Evolutionary conservation across 495 filamentous ascomycete genomes (phyloP), one percentile per base, ranked within the genome.

Genomic region (Parachaetomium inaequale): DNA sequence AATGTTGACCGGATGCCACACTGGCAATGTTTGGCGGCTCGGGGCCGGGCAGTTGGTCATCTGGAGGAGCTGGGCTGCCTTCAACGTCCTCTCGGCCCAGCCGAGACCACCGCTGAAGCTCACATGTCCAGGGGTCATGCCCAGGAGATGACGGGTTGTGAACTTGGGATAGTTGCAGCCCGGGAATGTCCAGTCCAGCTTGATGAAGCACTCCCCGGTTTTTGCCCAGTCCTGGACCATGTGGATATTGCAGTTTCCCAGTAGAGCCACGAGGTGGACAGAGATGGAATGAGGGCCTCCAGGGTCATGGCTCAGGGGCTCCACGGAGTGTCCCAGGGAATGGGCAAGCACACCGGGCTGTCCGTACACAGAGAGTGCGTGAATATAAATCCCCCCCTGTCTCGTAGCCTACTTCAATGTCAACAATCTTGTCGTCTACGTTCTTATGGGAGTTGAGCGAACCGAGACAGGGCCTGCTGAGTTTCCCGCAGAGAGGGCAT

Each of bases 81-180:
- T 28, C 31, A 32, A 15, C 26, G 59, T 58, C 21, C 38, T 49
- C 7, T 26, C 17, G 7, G 50, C 56, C 34, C 38, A 59, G 11
- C 8, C 51, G 34, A 59, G 12, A 0, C 52, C 62, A 12, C 43
- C 57, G 40, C 51, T 55, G 26, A 64, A 64, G 43, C 56, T 55
- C 15, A 64, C 23, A 5, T 51, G 42, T 0, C 32, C 23, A 1
- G 43, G 12, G 11, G 21, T 42, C 6, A 31, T 12, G 7, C 26
- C 8, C 7, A 64, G 40, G 6, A 31, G 40, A 40, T 64, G 62
- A 15, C 56, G 56, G 17, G 62, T 64, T 7, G 56, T 51, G 40
- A 58, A 64, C 5, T 29, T 23, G 7, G 62, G 62, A 17, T 40
- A 51, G 15, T 6, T 10, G 7, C 28, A 28, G 28, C 43, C 56